These are phyloP conservation scores for Brachypodium distachyon DNA, from an alignment of 202 grass and related monocot species.

Conservation along the genomic window DNA sequence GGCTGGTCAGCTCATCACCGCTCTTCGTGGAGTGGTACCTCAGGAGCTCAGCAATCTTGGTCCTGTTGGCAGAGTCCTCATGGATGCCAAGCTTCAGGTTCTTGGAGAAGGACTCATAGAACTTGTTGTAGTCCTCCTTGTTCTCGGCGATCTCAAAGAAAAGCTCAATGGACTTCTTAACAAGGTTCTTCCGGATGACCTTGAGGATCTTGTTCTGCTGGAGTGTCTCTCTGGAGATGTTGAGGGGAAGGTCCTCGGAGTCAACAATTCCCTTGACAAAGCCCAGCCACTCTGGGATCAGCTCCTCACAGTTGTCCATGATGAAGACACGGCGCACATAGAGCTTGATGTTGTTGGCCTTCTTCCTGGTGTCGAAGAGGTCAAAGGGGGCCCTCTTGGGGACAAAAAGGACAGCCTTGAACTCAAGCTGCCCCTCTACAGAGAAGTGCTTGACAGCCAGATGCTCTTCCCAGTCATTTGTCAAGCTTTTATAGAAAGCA, in stretches of 20 bases:
- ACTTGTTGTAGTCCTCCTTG: constrained; percentile 96
- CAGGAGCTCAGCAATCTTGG: constrained; percentile 75
- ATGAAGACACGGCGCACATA: constrained; percentile 90
- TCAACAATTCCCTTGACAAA: constrained; percentile 97
- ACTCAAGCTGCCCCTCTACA: constrained; percentile 93
- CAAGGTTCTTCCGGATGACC: constrained; percentile 87
- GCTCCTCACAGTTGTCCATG: constrained; percentile 96
- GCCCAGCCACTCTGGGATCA: constrained; percentile 84
- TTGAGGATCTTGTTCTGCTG: constrained; percentile 99
- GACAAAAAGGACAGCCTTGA: constrained; percentile 83
- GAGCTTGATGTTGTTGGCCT: constrained; percentile 89
- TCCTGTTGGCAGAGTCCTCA: constrained; percentile 71
- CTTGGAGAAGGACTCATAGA: constrained; percentile 96
- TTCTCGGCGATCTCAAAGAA: constrained; percentile 97
- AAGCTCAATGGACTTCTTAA: constrained; percentile 93
- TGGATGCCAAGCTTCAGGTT: constrained; percentile 89
- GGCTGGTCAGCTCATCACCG: constrained; percentile 84
- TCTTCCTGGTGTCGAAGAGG: constrained; percentile 89
- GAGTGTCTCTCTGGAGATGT: constrained; percentile 89
- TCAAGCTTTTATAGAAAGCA: constrained; percentile 92
- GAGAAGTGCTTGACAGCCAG: constrained; percentile 93
- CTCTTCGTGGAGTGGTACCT: constrained; percentile 97
- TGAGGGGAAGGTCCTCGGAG: constrained; percentile 92
- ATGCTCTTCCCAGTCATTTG: constrained; percentile 93
- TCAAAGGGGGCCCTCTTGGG: constrained; percentile 90